Evolutionary conservation across 306 rosid genomes (phyloP).

Genomic region (Quercus rubra): DNA sequence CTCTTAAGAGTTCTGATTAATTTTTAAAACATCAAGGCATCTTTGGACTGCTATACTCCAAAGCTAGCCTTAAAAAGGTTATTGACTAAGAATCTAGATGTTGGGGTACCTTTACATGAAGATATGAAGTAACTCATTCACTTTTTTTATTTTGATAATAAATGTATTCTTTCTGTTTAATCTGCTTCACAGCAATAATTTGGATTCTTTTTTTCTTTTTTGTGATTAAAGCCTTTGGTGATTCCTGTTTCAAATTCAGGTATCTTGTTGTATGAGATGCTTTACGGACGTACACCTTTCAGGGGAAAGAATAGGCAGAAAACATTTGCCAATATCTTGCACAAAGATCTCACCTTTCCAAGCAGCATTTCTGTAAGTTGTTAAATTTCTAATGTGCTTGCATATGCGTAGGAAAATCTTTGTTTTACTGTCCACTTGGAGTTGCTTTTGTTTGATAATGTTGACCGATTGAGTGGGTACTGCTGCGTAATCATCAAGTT

Average conservation of each 20-base stretch:
- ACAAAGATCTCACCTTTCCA: conserved; percentile 94
- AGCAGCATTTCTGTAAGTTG: conserved; percentile 74
- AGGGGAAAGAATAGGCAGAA: conserved; percentile 88
- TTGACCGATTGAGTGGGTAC: neutral
- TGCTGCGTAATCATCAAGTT: neutral
- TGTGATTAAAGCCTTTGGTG: neutral
- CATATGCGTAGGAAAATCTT: neutral
- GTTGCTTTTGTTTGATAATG: neutral
- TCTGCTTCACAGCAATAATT: neutral
- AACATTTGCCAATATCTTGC: conserved; percentile 81
- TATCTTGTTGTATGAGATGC: conserved; percentile 89
- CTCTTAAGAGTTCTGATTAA: neutral
- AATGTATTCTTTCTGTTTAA: neutral
- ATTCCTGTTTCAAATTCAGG: conserved; percentile 48
- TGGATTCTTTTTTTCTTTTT: neutral
- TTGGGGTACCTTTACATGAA: neutral
- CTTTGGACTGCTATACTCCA: neutral
- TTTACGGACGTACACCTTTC: conserved; percentile 93
- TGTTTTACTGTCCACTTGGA: neutral
- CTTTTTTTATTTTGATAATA: neutral
- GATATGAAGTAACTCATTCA: neutral
- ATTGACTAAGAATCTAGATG: neutral
- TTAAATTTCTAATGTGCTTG: neutral
- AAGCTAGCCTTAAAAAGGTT: neutral
- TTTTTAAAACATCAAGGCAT: neutral